phyloP scores from a whole-genome alignment of 305 asterid species.

The Fraxinus baroniana region DNA sequence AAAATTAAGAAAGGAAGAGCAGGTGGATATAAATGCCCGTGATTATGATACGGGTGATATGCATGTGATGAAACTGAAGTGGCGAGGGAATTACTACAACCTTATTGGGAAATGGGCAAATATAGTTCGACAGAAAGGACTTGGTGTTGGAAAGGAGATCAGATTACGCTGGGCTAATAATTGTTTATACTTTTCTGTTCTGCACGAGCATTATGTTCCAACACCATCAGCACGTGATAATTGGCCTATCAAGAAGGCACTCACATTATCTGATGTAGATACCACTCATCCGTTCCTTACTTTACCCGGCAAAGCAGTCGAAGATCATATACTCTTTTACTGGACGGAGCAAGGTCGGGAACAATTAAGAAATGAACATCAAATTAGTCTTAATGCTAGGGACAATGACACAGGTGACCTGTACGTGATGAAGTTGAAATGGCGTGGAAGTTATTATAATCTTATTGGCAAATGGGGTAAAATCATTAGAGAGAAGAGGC shows the following conservation, averaged over 20 bases:
- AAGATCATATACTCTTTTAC: constrained; percentile 47
- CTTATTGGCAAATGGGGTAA: constrained; percentile 59
- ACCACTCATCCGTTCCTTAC: constrained; percentile 56
- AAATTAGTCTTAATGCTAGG: constrained; percentile 46
- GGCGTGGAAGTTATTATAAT: constrained; percentile 51
- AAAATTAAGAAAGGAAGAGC: constrained; percentile 61
- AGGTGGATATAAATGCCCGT: constrained; percentile 55
- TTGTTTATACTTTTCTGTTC: constrained; percentile 49
- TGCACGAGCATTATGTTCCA: constrained; percentile 37
- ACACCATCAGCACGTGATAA: constrained; percentile 34
- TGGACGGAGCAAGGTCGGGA: constrained; percentile 50
- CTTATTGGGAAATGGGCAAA: constrained; percentile 54
- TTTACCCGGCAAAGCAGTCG: constrained; percentile 52
- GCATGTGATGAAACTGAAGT: constrained; percentile 44
- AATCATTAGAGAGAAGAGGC: constrained; percentile 48
- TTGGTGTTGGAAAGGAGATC: constrained; percentile 52
- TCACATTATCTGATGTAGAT: constrained; percentile 51
- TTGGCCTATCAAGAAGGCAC: constrained; percentile 52
- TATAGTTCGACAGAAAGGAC: constrained; percentile 48
- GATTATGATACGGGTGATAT: constrained; percentile 67
- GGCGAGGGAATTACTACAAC: constrained; percentile 47
- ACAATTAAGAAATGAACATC: constrained; percentile 47
- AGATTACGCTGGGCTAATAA: constrained; percentile 47
- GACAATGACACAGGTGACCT: constrained; percentile 48
- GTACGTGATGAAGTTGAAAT: constrained; percentile 48